Conservation (phyloP, 78 protist species). For the Monocercomonoides exilis region DNA sequence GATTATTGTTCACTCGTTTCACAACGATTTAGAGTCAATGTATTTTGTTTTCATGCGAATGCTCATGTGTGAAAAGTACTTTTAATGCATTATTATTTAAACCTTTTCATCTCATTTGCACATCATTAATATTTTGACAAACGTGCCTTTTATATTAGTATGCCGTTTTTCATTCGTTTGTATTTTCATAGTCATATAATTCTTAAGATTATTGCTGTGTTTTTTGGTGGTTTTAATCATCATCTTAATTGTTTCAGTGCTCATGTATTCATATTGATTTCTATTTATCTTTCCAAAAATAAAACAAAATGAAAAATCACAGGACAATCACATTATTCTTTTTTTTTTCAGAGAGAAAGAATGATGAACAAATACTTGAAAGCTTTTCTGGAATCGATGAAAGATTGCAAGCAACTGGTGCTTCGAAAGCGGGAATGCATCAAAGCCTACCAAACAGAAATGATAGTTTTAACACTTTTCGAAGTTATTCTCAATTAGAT, state of each 20-base stretch:
- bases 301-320: neutral
- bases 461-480: no score
- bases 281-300: neutral
- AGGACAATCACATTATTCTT: neutral
- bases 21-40: no score
- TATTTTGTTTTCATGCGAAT: no score
- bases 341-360: conserved; percentile 2
- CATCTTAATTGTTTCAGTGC: neutral
- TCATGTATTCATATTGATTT: neutral
- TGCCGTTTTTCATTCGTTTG: conserved; percentile 1
- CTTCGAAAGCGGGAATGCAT: no score
- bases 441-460: no score
- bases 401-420: conserved; percentile 1
- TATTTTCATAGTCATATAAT: neutral
- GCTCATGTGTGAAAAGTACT: no score
- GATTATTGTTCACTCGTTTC: no score
- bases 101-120: neutral
- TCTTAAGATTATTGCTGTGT: neutral
- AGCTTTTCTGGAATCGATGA: conserved; percentile 4
- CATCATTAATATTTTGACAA: neutral
- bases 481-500: no score
- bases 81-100: neutral
- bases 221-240: neutral
- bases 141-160: neutral
- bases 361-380: neutral